Evolutionary conservation across 1,284 basidiomycete genomes (phyloP), one percentile per base, ranked within the genome.

Genomic region (Irpex sp.): DNA sequence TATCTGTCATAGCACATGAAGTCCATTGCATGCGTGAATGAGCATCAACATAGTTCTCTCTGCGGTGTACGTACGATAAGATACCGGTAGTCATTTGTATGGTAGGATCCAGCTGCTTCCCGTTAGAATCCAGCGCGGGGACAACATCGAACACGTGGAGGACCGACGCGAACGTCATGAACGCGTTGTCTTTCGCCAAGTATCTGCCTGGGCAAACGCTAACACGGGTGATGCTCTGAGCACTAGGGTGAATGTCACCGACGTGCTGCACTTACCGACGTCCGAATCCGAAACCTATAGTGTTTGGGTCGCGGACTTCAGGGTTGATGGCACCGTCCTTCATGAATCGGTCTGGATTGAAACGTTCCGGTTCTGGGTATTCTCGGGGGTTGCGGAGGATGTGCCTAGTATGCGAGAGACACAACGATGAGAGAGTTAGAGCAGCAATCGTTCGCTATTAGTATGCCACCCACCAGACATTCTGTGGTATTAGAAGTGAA

Each of bases 271-370:
- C 51, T 19, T 19, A 52, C 51, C 55, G 68, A 71, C 58, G 37
- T 26, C 61, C 61, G 47, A 62, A 62, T 11, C 61, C 61, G 47
- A 62, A 62, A 7, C 38, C 44, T n/a, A 40, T 36, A n/a, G 9
- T 19, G 21, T 8, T 48, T 4, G 69, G 68, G 44, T 69, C 65
- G 2, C 63, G 61, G 2, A 62, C 61, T 15, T 47, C 36, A 8
- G 63, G 51, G 47, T 67, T 55, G 15, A 67, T 15, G 26, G 17
- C 17, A 52, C 51, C 51, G 51, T 65, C 60, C 3, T 19, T 36
- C 8, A 72, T 59, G 57, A 70, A 72, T 13, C 72, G 52, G n/a
- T 72, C 71, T 11, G 72, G 72, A 31, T 67, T 66, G 64, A 72
- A 73, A 11, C 54, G 55, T 52, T 65, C 58, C 5, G 69, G 68